A percentile compares a stretch with the other conserved stretches of the same genome.
Evolutionary conservation across 2,329 filamentous ascomycete species (phyloP).

Genomic region (Claviceps sp.): DNA sequence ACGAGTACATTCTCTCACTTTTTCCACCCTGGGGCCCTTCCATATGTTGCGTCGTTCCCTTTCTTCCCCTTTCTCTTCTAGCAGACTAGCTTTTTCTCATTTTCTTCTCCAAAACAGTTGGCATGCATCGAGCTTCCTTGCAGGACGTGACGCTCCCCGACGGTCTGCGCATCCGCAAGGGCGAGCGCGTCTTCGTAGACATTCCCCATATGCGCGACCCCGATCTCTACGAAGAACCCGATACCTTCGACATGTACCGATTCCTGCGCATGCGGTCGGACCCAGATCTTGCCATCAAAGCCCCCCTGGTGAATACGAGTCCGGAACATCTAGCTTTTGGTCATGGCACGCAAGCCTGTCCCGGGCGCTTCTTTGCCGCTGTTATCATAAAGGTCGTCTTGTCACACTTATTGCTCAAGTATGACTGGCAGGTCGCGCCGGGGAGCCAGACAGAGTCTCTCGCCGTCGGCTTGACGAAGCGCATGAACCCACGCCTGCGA

Average conservation of each 20-base stretch:
- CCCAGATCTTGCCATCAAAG: conserved; percentile 4
- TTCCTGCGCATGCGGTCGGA: conserved; percentile 6
- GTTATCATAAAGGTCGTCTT: conserved; percentile 4
- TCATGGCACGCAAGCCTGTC: conserved; percentile 7
- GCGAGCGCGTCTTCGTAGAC: conserved; percentile 7
- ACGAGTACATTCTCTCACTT: no score
- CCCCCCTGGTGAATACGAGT: conserved; percentile 5
- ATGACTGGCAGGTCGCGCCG: conserved; percentile 5
- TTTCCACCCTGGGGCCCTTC: no score
- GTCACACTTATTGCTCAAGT: conserved; percentile 7
- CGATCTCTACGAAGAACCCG: conserved; percentile 3
- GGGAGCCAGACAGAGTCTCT: conserved; percentile 1
- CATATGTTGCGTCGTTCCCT: neutral
- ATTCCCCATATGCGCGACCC: conserved; percentile 7
- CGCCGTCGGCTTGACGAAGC: conserved; percentile 5
- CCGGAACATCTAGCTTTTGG: conserved; percentile 7
- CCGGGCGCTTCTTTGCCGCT: conserved; percentile 6
- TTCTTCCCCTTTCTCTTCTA: neutral
- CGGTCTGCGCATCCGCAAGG: conserved; percentile 4
- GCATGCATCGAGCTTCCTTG: conserved; percentile 7
- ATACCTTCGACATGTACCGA: conserved; percentile 7
- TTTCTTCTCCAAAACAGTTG: neutral
- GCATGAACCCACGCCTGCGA: conserved; percentile 4
- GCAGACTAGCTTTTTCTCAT: neutral
- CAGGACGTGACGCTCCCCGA: conserved; percentile 4